Evolutionary conservation across 1,139 yeast genomes (phyloP), one percentile per base, ranked within the genome.

Genomic region (Kluyveromyces sp.): DNA sequence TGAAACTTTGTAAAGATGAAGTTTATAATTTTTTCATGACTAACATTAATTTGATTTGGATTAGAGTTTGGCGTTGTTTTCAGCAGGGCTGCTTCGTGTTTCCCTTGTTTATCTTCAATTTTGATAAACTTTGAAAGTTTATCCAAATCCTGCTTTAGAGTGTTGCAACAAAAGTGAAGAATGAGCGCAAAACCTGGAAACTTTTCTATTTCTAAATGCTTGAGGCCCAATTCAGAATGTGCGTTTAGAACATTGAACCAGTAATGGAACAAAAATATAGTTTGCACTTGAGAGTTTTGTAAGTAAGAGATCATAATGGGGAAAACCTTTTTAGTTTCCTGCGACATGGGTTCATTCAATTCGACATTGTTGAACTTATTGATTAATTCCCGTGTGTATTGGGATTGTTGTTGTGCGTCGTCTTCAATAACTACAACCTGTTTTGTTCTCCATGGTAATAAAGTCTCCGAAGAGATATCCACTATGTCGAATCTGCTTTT

Each of bases 211-310:
- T 45, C 41, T 34, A 43, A 34, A 30, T n/a, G 33, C 37, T 42
- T 8, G 30, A 35, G 3, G 41, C 46, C 35, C 10, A 21, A 30
- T n/a, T 49, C 46, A 3, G 41, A 30, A 37, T 46, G 36, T 25
- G 41, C 49, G 8, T 48, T 45, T 31, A 56, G 35, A 26, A 53
- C 46, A 21, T 61, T 60, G 41, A 50, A 51, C 65, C 66, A 62
- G 48, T 59, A 61, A 47, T 63, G 64, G 60, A 61, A 63, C 42
- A 60, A 58, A 46, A 63, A 63, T 15, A 62, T 54, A 39, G 51
- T 43, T 37, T 60, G 60, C 7, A 57, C 51, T 6, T 53, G 48
- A 45, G 58, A 60, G 44, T 61, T 59, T 36, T 57, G 55, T 47
- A 63, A 47, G 37, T 63, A 62, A 4, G 66, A 62, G n/a, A 59